Evolutionary conservation across 805 yeast genomes (phyloP).

Genomic region (Jamesozyma jinghongensis): DNA sequence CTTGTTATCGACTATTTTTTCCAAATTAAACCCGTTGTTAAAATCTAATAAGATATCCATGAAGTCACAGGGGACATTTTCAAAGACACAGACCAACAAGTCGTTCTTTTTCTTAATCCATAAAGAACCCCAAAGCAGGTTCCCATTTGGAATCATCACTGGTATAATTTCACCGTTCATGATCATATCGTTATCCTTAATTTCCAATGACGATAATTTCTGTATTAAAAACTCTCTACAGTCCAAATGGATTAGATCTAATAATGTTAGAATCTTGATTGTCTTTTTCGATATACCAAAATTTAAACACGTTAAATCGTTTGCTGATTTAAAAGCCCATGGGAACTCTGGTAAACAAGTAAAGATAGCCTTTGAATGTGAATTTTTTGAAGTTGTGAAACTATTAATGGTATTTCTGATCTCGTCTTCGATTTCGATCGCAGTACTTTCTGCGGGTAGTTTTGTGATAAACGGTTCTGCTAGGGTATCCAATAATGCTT

Average conservation of each 20-base stretch:
- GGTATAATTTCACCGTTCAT: conserved; percentile 81
- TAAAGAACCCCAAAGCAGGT: conserved; percentile 5
- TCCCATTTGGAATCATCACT: conserved; percentile 34
- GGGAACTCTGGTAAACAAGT: conserved; percentile 70
- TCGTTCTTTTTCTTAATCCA: conserved; percentile 77
- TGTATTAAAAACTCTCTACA: conserved; percentile 58
- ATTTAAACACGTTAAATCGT: conserved; percentile 78
- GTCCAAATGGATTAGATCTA: conserved; percentile 70
- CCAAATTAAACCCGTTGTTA: conserved; percentile 18
- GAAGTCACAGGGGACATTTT: conserved; percentile 65
- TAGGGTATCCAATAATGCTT: conserved; percentile 19
- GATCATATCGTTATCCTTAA: conserved; percentile 36
- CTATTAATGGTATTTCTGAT: conserved; percentile 40
- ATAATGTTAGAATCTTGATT: conserved; percentile 50
- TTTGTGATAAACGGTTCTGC: conserved; percentile 26
- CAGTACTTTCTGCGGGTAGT: conserved; percentile 12
- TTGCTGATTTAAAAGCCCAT: conserved; percentile 71
- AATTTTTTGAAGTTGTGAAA: conserved; percentile 55
- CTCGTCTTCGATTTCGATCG: conserved; percentile 4
- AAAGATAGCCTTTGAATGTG: conserved; percentile 72
- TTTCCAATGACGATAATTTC: conserved; percentile 32
- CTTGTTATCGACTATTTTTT: conserved; percentile 9
- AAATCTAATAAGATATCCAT: conserved; percentile 41
- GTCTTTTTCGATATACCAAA: conserved; percentile 67
- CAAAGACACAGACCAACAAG: conserved; percentile 70